Evolutionary conservation across 192 early-diverging fungal genomes (phyloP).

Genomic region (Nowakowskiella sp.): DNA sequence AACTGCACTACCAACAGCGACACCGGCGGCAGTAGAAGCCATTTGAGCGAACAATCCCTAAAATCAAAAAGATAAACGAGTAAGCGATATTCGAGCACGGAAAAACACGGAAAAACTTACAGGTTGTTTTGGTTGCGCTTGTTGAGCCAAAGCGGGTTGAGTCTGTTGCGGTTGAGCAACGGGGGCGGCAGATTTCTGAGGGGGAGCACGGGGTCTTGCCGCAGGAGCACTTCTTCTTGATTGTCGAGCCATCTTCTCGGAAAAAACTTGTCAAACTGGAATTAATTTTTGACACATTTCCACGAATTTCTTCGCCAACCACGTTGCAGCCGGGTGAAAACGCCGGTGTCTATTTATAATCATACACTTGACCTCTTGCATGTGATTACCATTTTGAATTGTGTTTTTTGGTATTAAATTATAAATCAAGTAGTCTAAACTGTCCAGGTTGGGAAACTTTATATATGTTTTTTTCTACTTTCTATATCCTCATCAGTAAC

Average conservation of each 20-base stretch:
- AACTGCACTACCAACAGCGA: slow-evolving; percentile 81
- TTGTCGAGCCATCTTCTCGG: slow-evolving; percentile 59
- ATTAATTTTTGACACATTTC: too few relatives aligned
- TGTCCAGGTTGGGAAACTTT: too few relatives aligned
- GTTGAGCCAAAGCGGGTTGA: slow-evolving; percentile 19
- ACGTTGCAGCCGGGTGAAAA: too few relatives aligned
- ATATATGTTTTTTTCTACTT: too few relatives aligned
- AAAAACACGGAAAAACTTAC: slow-evolving; percentile 9
- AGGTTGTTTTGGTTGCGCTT: slow-evolving; percentile 56
- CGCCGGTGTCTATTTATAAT: too few relatives aligned
- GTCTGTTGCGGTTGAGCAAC: slow-evolving; percentile 4
- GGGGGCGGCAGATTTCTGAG: slow-evolving; percentile 27
- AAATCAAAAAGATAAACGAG: not conserved
- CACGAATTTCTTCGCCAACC: too few relatives aligned
- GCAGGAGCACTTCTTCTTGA: slow-evolving; percentile 44
- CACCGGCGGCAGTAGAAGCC: slow-evolving; percentile 90
- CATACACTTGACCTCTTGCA: too few relatives aligned
- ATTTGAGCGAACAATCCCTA: slow-evolving; percentile 67
- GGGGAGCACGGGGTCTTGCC: slow-evolving; percentile 40
- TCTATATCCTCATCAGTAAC: too few relatives aligned
- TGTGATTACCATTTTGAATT: too few relatives aligned
- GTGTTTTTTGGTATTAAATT: too few relatives aligned
- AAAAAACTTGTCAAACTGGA: too few relatives aligned
- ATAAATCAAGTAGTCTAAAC: too few relatives aligned
- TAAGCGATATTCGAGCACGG: not conserved